These are phyloP conservation scores for Trichoderma sp. DNA, from an alignment of 2,329 filamentous ascomycete species.

Conservation along the genomic window DNA sequence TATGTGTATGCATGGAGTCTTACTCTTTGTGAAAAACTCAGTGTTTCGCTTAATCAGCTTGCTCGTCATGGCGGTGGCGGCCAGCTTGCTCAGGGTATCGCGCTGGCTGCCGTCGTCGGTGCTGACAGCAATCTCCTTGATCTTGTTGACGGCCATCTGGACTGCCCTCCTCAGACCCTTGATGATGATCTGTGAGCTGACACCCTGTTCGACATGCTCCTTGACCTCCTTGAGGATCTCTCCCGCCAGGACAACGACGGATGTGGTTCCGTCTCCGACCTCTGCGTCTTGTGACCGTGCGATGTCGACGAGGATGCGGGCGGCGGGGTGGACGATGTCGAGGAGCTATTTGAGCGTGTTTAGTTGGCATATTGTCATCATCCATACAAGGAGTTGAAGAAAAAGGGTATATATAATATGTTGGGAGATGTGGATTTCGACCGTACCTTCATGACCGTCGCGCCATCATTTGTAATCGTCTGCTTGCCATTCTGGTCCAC, in stretches of 20 bases:
- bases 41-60: conserved; percentile 99
- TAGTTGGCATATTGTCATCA: neutral
- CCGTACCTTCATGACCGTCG: conserved; percentile 94
- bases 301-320: conserved; percentile 96
- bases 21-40: conserved; percentile 96
- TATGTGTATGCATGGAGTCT: neutral
- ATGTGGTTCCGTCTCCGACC: conserved; percentile 97
- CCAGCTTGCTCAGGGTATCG: conserved; percentile 86
- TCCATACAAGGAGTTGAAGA: too few relatives aligned
- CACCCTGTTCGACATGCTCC: conserved; percentile 93
- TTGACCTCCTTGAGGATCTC: conserved; percentile 97
- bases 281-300: conserved; percentile 98
- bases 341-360: conserved; percentile 64
- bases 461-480: conserved; percentile 98
- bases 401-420: neutral
- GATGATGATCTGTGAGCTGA: conserved; percentile 96
- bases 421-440: neutral
- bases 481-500: conserved; percentile 94
- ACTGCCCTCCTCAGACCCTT: conserved; percentile 90
- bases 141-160: conserved; percentile 93
- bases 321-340: conserved; percentile 97
- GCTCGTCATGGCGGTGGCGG: conserved; percentile 97
- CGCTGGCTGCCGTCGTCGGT: conserved; percentile 80
- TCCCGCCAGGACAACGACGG: conserved; percentile 94
- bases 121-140: conserved; percentile 93